phyloP scores from a whole-genome alignment of 1,284 basidiomycete genomes.

The Ceratobasidium sp. region DNA sequence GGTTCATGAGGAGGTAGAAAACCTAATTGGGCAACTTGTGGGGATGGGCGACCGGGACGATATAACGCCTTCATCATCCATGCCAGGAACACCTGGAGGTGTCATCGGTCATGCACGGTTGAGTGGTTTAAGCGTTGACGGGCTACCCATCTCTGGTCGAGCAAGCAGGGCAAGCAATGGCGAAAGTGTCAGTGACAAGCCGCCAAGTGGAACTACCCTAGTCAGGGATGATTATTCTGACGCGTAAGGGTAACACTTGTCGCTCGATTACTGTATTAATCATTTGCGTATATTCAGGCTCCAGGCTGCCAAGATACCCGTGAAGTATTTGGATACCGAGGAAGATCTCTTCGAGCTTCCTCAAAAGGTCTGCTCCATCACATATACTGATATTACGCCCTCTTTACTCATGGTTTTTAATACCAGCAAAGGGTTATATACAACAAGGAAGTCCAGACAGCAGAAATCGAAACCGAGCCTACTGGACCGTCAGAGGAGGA shows the following conservation, averaged over 20 bases:
- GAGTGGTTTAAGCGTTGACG: background rate
- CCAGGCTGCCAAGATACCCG: constrained; percentile 43
- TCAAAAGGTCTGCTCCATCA: constrained; percentile 64
- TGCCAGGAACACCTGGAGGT: constrained; percentile 71
- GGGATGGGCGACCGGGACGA: constrained; percentile 55
- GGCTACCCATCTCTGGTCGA: constrained; percentile 48
- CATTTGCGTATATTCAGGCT: background rate
- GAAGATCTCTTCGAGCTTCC: constrained; percentile 91
- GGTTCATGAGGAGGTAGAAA: constrained; percentile 68
- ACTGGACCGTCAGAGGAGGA: constrained; percentile 70
- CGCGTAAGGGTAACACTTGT: background rate
- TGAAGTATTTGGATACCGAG: constrained; percentile 85
- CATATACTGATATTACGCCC: background rate
- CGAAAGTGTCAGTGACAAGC: constrained; percentile 32
- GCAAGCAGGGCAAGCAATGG: constrained; percentile 70
- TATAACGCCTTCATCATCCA: constrained; percentile 67
- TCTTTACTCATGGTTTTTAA: constrained; percentile 35
- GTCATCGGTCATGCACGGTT: constrained; percentile 55
- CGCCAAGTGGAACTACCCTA: constrained; percentile 10
- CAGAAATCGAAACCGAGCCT: constrained; percentile 62
- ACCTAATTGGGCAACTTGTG: constrained; percentile 67
- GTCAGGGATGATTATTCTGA: constrained; percentile 32
- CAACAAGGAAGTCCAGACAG: constrained; percentile 93
- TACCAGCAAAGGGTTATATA: constrained; percentile 85
- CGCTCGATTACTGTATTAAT: background rate